Evolutionary conservation across 2,329 filamentous ascomycete genomes (phyloP), one percentile per base, ranked within the genome.

Genomic region (Leptographium procerum): DNA sequence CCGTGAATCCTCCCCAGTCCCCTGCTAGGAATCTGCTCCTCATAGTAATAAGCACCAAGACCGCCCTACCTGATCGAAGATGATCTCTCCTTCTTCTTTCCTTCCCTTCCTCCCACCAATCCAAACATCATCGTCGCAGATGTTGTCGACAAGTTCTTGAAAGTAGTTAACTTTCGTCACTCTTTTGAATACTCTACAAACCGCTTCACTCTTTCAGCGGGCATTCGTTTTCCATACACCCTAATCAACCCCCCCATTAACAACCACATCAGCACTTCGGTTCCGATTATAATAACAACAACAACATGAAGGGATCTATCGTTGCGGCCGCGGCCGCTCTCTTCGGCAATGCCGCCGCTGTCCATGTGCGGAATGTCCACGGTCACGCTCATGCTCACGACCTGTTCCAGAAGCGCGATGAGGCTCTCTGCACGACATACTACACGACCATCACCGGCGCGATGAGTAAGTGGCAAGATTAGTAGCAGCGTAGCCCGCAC

Each of bases 121-220:
- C 69, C 70, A 69, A 64, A 69, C 68, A 74, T 73, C 73, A 70
- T 69, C 70, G 57, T 64, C 63, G 70, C 75, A 70, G 72, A 78
- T 77, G 74, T 76, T 77, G 73, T 75, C 73, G 71, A 76, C 75
- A 73, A 76, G 58, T 33, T 48, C 73, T 73, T 72, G 74, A 72
- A 72, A 72, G 69, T 26, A 66, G 69, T 70, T 72, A 68, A 72
- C 75, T 78, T 77, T 79, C 76, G 73, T 75, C 74, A 69, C 75
- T 74, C 76, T 71, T 70, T 76, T 77, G 34, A 16, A 2, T 8
- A 33, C 61, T 63, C 66, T 69, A n/a, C 77, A 73, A 69, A 86
- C 85, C 85, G 86, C 86, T 89, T 89, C 87, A 89, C 84, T 89
- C 88, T 73, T 90, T 91, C 76, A 91, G 88, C 88, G 87, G 88